phyloP scores from a whole-genome alignment of 148 eudicot species.

The Silene conica region DNA sequence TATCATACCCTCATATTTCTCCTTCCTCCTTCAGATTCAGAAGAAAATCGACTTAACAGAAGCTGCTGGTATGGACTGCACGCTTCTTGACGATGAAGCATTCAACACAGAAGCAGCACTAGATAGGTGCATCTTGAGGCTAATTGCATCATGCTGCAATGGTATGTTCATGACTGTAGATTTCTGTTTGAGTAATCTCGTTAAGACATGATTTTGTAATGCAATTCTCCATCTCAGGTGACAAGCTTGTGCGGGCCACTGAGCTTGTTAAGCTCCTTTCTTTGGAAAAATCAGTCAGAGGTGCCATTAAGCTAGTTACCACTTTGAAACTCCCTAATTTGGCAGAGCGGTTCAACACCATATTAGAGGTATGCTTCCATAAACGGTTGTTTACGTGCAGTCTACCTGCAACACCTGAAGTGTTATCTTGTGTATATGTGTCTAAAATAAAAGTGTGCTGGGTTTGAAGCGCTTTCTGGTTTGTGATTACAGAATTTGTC shows the following conservation, averaged over 20 bases:
- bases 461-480: background rate
- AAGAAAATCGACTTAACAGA: constrained; percentile 56
- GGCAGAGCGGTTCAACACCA: constrained; percentile 78
- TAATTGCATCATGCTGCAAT: constrained; percentile 94
- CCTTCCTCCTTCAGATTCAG: constrained; percentile 51
- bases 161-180: constrained; percentile 35
- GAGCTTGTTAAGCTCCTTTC: constrained; percentile 87
- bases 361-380: constrained; percentile 61
- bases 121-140: constrained; percentile 93
- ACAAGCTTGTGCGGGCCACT: constrained; percentile 88
- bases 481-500: background rate
- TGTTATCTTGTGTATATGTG: background rate
- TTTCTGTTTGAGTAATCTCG: background rate
- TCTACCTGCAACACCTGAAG: background rate
- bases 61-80: constrained; percentile 59
- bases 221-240: constrained; percentile 44
- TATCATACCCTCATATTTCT: constrained; percentile 6
- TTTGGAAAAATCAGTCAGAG: constrained; percentile 80
- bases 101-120: constrained; percentile 68
- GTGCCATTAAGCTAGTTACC: constrained; percentile 93
- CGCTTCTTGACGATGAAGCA: constrained; percentile 74
- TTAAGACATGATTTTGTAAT: background rate
- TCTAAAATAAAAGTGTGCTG: background rate
- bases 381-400: background rate
- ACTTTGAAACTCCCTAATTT: constrained; percentile 82